phyloP scores from a whole-genome alignment of 2,329 filamentous ascomycete species.

The Fusarium ramigenum region DNA sequence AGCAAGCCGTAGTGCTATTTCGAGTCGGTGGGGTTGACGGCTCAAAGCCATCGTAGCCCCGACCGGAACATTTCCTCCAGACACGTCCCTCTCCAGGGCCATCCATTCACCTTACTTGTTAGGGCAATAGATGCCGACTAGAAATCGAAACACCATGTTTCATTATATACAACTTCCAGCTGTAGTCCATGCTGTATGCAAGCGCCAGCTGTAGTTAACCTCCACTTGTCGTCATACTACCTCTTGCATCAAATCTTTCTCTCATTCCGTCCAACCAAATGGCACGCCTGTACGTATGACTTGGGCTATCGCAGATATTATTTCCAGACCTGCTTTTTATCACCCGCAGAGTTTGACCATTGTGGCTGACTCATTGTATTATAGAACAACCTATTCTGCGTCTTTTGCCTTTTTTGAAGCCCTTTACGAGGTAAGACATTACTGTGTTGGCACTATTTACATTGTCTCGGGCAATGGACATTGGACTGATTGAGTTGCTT shows the following conservation, averaged over 20 bases:
- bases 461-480: too few species aligned
- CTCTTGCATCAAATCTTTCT: not conserved
- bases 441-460: not conserved
- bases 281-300: not conserved
- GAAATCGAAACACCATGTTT: not conserved
- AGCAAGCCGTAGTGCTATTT: not conserved
- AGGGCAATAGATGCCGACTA: not conserved
- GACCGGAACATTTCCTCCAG: not conserved
- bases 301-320: fast-evolving
- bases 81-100: not conserved
- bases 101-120: not conserved
- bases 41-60: not conserved
- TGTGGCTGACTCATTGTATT: not conserved
- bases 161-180: not conserved
- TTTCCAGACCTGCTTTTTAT: not conserved
- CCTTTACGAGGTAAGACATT: not conserved
- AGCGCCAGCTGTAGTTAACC: not conserved
- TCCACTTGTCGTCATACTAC: not conserved
- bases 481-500: not conserved
- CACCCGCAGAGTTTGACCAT: not conserved
- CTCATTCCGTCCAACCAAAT: not conserved
- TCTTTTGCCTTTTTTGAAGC: not conserved
- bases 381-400: not conserved
- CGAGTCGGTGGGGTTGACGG: not conserved
- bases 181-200: not conserved